Percentiles rank a stretch among this genome's conserved stretches.
These are phyloP conservation scores for Pseudogymnoascus sp. DNA, from an alignment of 2,329 filamentous ascomycete species.

Conservation along the genomic window DNA sequence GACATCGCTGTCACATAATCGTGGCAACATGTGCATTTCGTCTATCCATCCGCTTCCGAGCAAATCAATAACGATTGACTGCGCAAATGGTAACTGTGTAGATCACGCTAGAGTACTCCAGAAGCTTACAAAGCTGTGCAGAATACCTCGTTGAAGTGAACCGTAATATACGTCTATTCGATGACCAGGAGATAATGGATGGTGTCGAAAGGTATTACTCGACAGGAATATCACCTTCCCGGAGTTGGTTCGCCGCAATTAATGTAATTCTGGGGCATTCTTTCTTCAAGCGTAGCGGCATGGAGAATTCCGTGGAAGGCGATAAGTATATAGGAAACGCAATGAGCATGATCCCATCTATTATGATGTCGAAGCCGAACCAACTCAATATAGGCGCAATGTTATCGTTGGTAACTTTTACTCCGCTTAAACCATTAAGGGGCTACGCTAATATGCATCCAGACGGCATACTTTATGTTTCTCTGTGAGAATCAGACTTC, in stretches of 20 bases:
- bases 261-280: slow-evolving; percentile 14
- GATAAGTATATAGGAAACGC: slow-evolving; percentile 13
- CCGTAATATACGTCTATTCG: slow-evolving; percentile 9
- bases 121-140: neutral
- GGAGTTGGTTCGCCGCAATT: slow-evolving; percentile 10
- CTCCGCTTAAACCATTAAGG: neutral
- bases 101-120: neutral
- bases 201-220: slow-evolving; percentile 10
- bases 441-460: neutral
- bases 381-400: slow-evolving; percentile 11
- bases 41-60: neutral
- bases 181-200: slow-evolving; percentile 10
- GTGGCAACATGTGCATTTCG: neutral
- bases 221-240: neutral
- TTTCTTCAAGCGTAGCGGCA: neutral
- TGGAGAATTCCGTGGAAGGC: neutral
- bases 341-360: slow-evolving; percentile 11
- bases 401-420: slow-evolving; percentile 9
- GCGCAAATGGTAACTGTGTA: neutral
- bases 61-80: neutral
- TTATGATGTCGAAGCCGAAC: slow-evolving; percentile 10
- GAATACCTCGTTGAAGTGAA: slow-evolving; percentile 10
- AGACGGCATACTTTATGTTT: slow-evolving; percentile 14
- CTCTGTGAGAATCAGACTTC: slow-evolving; percentile 11
- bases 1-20: neutral